Base-by-base conservation (phyloP, 2,329 filamentous ascomycete species). In the Fusarium camptoceras region DNA sequence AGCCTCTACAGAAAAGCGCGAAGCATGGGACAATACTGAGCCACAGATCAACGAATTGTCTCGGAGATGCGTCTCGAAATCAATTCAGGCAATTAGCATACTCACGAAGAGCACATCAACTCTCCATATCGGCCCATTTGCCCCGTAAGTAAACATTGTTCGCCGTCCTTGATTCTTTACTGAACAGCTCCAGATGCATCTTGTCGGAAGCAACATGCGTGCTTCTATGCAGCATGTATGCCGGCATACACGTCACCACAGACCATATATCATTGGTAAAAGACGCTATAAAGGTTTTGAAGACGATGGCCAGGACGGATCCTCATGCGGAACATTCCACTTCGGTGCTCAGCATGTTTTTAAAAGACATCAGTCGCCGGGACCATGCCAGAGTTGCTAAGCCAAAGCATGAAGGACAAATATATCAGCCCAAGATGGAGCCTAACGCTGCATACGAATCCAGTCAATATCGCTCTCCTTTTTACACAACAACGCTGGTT, bases 221-320 rank as follows among this genome's bases (percentile, higher is more conserved):
- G 31, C 79, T 88, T 6, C 76, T 88, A 46, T 86, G 85, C 69
- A 89, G 89, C 72, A 85, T 88, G 62, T 88, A 88, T 71, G 83
- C 83, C 6, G 80, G 77, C 2, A 76, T 89, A 20, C 86, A 84
- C 70, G 75, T 79, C 30, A 84, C 85, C 22, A 75, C 80, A 0
- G 77, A 78, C 9, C 84, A 84, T 31, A 76, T 73, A 1, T 72
- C 71, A n/a, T 80, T 79, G 2, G 81, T 85, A 43, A 65, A 71
- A 0, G 80, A 82, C 34, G 81, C 84, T 10, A 81, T 87, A n/a
- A 71, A 76, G 3, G 83, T 88, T 44, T 80, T 88, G 75, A 75
- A 78, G 5, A 85, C 84, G 70, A 87, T 85, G 69, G 81, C 84
- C 10, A 72, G 80, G 28, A 78, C 76, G 3, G 86, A 88, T 63